Evolutionary conservation across 2,329 filamentous ascomycete genomes (phyloP).

Genomic region (Paracoccidioides brasiliensis): DNA sequence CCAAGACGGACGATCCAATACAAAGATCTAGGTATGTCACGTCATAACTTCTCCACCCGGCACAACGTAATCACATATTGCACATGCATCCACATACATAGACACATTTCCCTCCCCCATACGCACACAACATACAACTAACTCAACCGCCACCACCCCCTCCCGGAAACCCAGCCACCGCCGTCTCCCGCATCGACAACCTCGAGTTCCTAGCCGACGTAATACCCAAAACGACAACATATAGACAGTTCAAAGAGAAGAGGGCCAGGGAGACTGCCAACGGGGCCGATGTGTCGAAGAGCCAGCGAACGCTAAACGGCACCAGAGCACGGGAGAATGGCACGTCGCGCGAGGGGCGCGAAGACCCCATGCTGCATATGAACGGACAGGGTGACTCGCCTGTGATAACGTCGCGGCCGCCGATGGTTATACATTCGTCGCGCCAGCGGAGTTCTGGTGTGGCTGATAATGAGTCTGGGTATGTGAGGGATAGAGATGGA

Average conservation of each 20-base stretch:
- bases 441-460: constrained; percentile 39
- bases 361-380: constrained; percentile 10
- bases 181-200: constrained; percentile 78
- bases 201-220: constrained; percentile 90
- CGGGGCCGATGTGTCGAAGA: constrained; percentile 23
- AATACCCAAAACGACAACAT: constrained; percentile 73
- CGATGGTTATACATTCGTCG: constrained; percentile 19
- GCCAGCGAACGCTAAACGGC: constrained; percentile 25
- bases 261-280: constrained; percentile 23
- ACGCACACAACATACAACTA: not conserved
- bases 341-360: constrained; percentile 11
- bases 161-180: constrained; percentile 47
- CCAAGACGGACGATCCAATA: constrained; percentile 91
- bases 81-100: no score
- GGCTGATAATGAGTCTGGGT: constrained; percentile 20
- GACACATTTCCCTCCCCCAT: no score
- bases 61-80: no score
- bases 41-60: not conserved
- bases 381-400: constrained; percentile 9
- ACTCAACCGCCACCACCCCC: constrained; percentile 7
- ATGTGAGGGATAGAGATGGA: constrained; percentile 33
- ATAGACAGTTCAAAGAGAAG: constrained; percentile 61
- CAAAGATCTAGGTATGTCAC: constrained; percentile 61
- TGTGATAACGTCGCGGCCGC: constrained; percentile 20
- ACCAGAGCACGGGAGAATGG: constrained; percentile 14